Base-by-base conservation (phyloP, 306 rosid genomes). In the Gleditsia sinensis region DNA sequence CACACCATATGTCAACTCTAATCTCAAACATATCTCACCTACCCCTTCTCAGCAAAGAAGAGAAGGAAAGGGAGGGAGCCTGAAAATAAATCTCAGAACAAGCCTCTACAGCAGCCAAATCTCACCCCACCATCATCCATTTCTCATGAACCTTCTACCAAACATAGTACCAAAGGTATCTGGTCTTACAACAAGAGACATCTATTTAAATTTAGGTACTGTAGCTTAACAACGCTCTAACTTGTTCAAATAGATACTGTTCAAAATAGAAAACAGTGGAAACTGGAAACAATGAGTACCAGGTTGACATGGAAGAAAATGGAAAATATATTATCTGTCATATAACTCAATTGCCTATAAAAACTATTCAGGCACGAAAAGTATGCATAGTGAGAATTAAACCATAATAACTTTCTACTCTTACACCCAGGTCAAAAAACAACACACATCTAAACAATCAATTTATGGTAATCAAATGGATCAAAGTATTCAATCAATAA, bases 71-170 rank as follows among this genome's bases (percentile, higher is more conserved):
- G 72, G 75, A 49, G 67, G 75, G 53, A 55, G 75, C 78, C 82
- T 37, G 82, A 71, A 66, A 83, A 71, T 75, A 72, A 72, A 71
- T 67, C 56, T 78, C 58, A 67, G 42, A 71, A 67, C 54, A 57
- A 39, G 56, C 66, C 43, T 60, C 79, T 54, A 84, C 67, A 25
- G 21, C 11, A 75, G 65, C 69, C 67, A 76, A 64, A 59, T 43
- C 72, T 54, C 39, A 65, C 28, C 70, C 55, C 19, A 32, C 36
- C 54, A 64, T 53, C 71, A 75, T 53, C 79, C 51, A 65, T 64
- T 33, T 24, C 43, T 10, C 33, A 30, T 12, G 50, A 74, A 10
- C 32, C 45, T 37, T 61, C 28, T 56, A 56, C 42, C 40, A 74
- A 70, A 63, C 24, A 23, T n/a, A 79, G 80, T 43, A 60, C 78